Percentiles rank a stretch among this genome's conserved stretches.
Conservation (phyloP, 352 stramenopile species). For the Globisporangium lucens region DNA sequence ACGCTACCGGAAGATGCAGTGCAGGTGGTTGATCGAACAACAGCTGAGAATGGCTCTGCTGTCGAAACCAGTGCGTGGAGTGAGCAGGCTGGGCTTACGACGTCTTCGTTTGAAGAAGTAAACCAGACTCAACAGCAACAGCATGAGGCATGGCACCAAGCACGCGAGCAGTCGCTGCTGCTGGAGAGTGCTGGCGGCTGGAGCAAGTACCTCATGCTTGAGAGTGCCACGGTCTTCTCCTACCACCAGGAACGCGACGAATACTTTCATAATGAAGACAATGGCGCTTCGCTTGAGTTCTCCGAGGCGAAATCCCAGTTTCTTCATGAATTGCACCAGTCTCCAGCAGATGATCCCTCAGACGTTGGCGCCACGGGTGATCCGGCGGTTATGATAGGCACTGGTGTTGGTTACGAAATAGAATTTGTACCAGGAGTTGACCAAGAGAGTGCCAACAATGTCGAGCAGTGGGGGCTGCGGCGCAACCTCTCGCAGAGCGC, state of each 20-base stretch:
- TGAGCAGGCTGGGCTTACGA: background rate
- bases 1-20: constrained; percentile 19
- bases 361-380: background rate
- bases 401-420: background rate
- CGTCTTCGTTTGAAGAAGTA: background rate
- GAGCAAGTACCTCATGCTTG: constrained; percentile 11
- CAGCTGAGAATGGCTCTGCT: too few relatives aligned
- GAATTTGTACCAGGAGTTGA: background rate
- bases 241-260: constrained; percentile 17
- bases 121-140: background rate
- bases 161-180: constrained; percentile 8
- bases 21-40: constrained; percentile 10
- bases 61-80: background rate
- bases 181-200: constrained; percentile 23
- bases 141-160: constrained; percentile 1
- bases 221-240: constrained; percentile 15
- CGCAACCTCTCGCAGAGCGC: constrained; percentile 22
- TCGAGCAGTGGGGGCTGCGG: constrained; percentile 19
- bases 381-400: background rate
- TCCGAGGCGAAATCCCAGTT: constrained; percentile 9
- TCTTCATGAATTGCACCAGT: background rate
- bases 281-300: constrained; percentile 10
- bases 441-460: background rate
- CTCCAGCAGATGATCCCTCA: background rate
- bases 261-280: background rate